phyloP scores from a whole-genome alignment of 768 basidiomycete genomes.

The Calocera viscosa region DNA sequence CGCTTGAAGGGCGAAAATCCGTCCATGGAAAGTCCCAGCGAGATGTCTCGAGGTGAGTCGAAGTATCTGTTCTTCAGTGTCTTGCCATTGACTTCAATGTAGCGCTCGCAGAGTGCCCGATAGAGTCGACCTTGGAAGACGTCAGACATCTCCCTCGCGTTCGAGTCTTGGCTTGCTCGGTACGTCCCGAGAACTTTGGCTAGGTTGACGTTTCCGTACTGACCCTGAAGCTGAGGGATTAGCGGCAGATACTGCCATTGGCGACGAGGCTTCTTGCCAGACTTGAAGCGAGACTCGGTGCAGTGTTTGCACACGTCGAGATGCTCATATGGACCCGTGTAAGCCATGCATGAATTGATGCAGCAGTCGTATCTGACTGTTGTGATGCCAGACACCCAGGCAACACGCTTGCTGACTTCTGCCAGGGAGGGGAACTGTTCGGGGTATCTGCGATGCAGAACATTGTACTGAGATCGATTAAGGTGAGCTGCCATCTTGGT shows the following conservation, averaged over 20 bases:
- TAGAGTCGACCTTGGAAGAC: conserved; percentile 31
- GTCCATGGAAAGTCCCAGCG: conserved; percentile 34
- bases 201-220: conserved; percentile 18
- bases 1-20: conserved; percentile 33
- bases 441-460: background rate
- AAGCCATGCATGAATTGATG: conserved; percentile 33
- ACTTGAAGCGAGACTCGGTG: conserved; percentile 22
- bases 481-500: background rate
- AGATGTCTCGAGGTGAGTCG: conserved; percentile 30
- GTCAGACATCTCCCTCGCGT: conserved; percentile 23
- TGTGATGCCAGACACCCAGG: background rate
- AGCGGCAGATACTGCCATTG: conserved; percentile 32
- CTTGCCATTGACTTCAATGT: conserved; percentile 25
- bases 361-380: conserved; percentile 31
- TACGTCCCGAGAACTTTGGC: conserved; percentile 22
- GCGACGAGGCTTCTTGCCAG: conserved; percentile 20
- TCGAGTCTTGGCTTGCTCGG: conserved; percentile 20
- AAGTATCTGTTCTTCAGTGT: conserved; percentile 27
- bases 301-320: conserved; percentile 30
- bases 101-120: conserved; percentile 15
- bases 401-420: background rate
- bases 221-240: conserved; percentile 28
- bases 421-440: background rate
- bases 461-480: background rate
- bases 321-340: conserved; percentile 25